Conservation (phyloP, 768 basidiomycete genomes). For the Gloeopeniophorella convolvens region DNA sequence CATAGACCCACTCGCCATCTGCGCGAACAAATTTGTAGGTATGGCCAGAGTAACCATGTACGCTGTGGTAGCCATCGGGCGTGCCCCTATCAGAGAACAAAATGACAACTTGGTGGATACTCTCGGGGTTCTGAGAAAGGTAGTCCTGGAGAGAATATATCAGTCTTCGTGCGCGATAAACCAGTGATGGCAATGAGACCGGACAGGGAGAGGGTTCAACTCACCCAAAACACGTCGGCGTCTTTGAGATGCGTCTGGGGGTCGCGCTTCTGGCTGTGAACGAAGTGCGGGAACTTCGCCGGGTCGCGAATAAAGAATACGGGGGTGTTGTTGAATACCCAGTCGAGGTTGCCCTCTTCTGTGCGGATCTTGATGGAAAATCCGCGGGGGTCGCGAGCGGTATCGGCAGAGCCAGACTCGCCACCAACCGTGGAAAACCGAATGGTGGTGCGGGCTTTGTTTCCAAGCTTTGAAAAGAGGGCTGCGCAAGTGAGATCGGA, state of each 20-base stretch:
- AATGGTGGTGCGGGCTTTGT: conserved; percentile 65
- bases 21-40: conserved; percentile 84
- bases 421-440: conserved; percentile 96
- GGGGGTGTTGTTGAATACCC: conserved; percentile 91
- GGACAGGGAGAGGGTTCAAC: conserved; percentile 12
- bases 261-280: conserved; percentile 89
- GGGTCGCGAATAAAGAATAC: conserved; percentile 87
- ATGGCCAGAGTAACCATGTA: conserved; percentile 94
- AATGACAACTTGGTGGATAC: conserved; percentile 87
- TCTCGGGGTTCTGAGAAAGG: conserved; percentile 81
- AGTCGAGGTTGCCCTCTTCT: conserved; percentile 86
- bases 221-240: conserved; percentile 77
- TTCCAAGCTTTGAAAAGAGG: conserved; percentile 59
- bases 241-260: conserved; percentile 91
- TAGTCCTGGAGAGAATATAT: conserved; percentile 57
- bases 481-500: conserved; percentile 71
- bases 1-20: conserved; percentile 79
- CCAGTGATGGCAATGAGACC: neutral
- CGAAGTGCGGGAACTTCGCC: conserved; percentile 88
- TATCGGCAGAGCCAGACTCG: conserved; percentile 82
- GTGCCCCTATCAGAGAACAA: conserved; percentile 92
- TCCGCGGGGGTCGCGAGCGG: conserved; percentile 87
- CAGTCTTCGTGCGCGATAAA: neutral
- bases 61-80: conserved; percentile 78
- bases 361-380: conserved; percentile 89